Evolutionary conservation across 2,329 filamentous ascomycete genomes (phyloP).

Genomic region (Calonectria pseudoturangicola): DNA sequence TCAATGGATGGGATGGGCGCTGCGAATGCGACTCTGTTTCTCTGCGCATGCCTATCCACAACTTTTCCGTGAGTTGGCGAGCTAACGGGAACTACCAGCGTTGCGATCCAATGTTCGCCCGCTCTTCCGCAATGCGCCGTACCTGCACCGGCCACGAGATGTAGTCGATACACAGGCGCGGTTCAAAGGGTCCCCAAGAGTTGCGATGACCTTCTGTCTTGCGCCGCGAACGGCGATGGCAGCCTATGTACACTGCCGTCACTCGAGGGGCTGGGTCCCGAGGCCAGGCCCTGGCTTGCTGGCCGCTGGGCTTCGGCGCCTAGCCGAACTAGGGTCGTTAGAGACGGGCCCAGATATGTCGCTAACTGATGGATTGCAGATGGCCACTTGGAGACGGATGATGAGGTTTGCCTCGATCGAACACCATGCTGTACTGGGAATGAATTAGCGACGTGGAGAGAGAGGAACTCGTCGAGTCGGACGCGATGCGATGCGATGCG

Average conservation of each 20-base stretch:
- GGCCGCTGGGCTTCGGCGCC: slow-evolving; percentile 51
- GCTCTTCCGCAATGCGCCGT: slow-evolving; percentile 29
- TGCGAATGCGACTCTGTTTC: slow-evolving; percentile 21
- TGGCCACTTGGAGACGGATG: slow-evolving; percentile 44
- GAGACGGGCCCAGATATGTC: slow-evolving; percentile 49
- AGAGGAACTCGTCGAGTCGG: slow-evolving; percentile 1
- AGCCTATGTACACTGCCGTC: slow-evolving; percentile 34
- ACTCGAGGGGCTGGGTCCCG: slow-evolving; percentile 49
- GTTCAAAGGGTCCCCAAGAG: not conserved
- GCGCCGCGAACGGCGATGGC: slow-evolving; percentile 34
- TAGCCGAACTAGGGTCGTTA: slow-evolving; percentile 53
- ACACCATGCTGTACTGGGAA: not conserved
- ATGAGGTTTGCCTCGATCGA: slow-evolving; percentile 18
- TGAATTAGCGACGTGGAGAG: not conserved
- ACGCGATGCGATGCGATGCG: slow-evolving; percentile 23
- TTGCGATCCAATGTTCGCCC: slow-evolving; percentile 27
- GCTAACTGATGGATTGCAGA: slow-evolving; percentile 53
- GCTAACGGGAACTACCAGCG: slow-evolving; percentile 32
- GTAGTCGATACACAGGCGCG: slow-evolving; percentile 4
- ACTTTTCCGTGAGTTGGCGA: slow-evolving; percentile 33
- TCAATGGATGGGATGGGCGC: slow-evolving; percentile 17
- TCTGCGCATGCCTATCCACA: slow-evolving; percentile 36
- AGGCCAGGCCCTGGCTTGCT: slow-evolving; percentile 46
- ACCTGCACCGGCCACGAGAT: slow-evolving; percentile 21
- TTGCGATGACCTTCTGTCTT: slow-evolving; percentile 26